phyloP scores from a whole-genome alignment of 768 basidiomycete species.

The Agrocybe praecox region DNA sequence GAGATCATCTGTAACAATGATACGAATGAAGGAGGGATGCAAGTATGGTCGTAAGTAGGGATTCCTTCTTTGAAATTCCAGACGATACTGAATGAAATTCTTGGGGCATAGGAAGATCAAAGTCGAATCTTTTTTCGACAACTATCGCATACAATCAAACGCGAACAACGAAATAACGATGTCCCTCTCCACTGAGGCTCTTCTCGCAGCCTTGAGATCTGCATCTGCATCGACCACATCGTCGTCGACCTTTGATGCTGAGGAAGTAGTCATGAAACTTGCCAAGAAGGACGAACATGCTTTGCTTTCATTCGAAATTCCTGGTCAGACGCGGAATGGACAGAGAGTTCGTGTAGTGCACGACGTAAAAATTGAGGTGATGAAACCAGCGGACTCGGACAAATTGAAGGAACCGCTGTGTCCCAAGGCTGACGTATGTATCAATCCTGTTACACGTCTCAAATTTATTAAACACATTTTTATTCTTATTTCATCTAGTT shows the following conservation, averaged over 20 bases:
- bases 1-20: slow-evolving; percentile 85
- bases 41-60: slow-evolving; percentile 74
- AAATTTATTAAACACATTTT: background rate
- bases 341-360: slow-evolving; percentile 69
- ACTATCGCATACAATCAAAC: slow-evolving; percentile 88
- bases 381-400: slow-evolving; percentile 74
- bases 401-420: slow-evolving; percentile 80
- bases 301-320: slow-evolving; percentile 77
- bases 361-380: slow-evolving; percentile 81
- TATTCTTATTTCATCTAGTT: slow-evolving; percentile 45
- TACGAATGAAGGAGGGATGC: slow-evolving; percentile 79
- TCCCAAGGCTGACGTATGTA: slow-evolving; percentile 79
- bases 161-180: slow-evolving; percentile 81
- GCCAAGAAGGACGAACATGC: slow-evolving; percentile 86
- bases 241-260: slow-evolving; percentile 49
- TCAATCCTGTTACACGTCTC: background rate
- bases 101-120: slow-evolving; percentile 54
- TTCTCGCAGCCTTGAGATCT: slow-evolving; percentile 74
- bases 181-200: slow-evolving; percentile 70
- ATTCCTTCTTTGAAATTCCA: background rate
- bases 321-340: slow-evolving; percentile 63
- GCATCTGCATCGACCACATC: slow-evolving; percentile 48
- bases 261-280: slow-evolving; percentile 79
- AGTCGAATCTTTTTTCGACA: slow-evolving; percentile 65
- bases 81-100: background rate